Evolutionary conservation across 169 alveolate species (phyloP), one percentile per base, ranked within the genome.

Genomic region (Plasmodium blacklocki): DNA sequence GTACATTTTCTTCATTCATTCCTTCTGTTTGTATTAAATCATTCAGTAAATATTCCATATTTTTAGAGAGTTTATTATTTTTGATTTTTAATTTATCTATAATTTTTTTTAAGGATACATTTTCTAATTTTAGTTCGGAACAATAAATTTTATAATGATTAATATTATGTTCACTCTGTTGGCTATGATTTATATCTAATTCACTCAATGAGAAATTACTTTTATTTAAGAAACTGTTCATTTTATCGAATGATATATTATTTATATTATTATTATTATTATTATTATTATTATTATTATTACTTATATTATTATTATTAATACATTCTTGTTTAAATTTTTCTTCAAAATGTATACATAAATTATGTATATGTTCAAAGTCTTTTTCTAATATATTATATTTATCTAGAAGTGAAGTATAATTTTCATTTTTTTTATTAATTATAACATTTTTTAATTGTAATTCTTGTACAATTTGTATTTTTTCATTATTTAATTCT

Each of bases 181-280:
- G 54, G 4, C 89, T 76, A 19, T 76, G 72, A 15, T 76, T 76
- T 0, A 76, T n/a, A 5, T 76, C 63, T 12, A 76, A 29, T 19
- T 76, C 89, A 8, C 75, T 76, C 21, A 76, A 56, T 21, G 89
- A 76, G 19, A 76, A 63, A 56, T 64, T 76, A 15, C 89, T 63
- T 43, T 47, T 76, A 15, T 68, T 49, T n/a, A 76, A 58, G 4
- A 50, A 15, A 1, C 18, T 29, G 11, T 11, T 43, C 26, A 18
- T 18, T 70, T 70, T 50, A 0, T 70, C 11, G 11, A 45, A 2
- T 8, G 32, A 19, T 32, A 14, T 7, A 26, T n/a, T 8, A n/a
- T 52, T 59, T 29, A 12, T 56, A 12, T 45, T 71, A 1, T 19
- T 5, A 18, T 14, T 71, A 32, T 0, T 58, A 18, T 32, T 71